phyloP scores from a whole-genome alignment of 495 filamentous ascomycete genomes.

The Pseudomonodictys pantanalensis region DNA sequence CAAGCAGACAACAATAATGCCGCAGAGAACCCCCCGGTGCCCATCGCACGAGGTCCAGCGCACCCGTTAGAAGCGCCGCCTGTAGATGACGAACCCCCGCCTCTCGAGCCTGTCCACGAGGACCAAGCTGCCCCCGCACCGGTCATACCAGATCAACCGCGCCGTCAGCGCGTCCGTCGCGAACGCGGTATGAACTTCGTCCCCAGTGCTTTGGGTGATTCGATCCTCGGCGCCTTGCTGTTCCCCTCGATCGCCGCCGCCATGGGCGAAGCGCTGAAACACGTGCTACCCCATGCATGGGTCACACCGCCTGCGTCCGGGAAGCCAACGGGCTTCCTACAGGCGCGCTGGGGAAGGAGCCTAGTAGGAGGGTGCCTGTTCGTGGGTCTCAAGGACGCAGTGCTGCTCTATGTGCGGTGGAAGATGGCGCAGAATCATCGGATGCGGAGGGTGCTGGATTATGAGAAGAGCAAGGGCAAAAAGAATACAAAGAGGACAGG shows the following conservation, averaged over 20 bases:
- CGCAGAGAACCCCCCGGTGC: conserved; percentile 25
- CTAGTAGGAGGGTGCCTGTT: conserved; percentile 77
- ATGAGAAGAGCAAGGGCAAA: conserved; percentile 41
- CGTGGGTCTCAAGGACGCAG: conserved; percentile 71
- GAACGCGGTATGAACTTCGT: conserved; percentile 49
- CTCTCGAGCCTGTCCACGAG: neutral
- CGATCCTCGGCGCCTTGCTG: conserved; percentile 59
- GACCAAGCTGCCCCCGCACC: conserved; percentile 26
- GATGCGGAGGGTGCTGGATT: conserved; percentile 66
- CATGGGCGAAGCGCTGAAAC: conserved; percentile 66
- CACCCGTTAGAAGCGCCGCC: conserved; percentile 28
- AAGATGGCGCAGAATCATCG: conserved; percentile 66
- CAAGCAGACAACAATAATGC: conserved; percentile 30
- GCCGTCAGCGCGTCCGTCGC: conserved; percentile 17
- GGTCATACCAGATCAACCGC: conserved; percentile 10
- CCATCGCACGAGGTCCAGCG: conserved; percentile 28
- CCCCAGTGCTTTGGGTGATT: conserved; percentile 53
- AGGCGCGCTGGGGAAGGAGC: conserved; percentile 74
- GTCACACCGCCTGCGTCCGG: conserved; percentile 46
- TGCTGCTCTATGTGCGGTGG: conserved; percentile 73
- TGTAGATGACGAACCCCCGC: neutral
- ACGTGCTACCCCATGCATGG: conserved; percentile 61
- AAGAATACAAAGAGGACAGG: conserved; percentile 6
- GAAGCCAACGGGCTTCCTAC: conserved; percentile 58
- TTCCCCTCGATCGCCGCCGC: conserved; percentile 62